Evolutionary conservation across 345 rosid genomes (phyloP), one percentile per base, ranked within the genome.

Genomic region (Rhizophora apiculata): DNA sequence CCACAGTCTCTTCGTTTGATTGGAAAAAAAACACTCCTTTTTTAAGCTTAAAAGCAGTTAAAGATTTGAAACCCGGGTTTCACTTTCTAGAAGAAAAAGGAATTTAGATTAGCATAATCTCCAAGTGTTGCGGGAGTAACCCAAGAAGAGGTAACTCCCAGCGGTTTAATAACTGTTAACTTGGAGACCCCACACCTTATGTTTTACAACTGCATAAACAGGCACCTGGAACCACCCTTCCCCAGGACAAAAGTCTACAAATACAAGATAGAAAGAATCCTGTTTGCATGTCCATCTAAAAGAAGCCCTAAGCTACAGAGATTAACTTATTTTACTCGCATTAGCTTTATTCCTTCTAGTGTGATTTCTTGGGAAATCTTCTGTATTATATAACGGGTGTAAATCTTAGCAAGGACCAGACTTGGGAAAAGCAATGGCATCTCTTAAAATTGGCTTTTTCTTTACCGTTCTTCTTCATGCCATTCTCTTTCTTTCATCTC

Each of bases 401-500:
- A 7, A 9, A 15, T 22, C 20, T 61, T 62, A 15, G 26, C 39
- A 49, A 51, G 9, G 19, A 27, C 21, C 19, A n/a, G 22, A 39
- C 9, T 6, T 9, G 54, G 18, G 32, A 27, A n/a, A 30, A 10
- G 30, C 56, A 19, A 84, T 84, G 85, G 83, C 76, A 9, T 46
- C 68, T 70, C 58, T 67, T 60, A 81, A 56, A 62, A 29, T 27
- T 66, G 6, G 55, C 39, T 32, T 37, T 46, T 32, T 60, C 49
- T 20, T 71, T 56, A 60, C 61, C 26, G 71, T 67, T 21, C 43
- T 75, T 37, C 76, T 68, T 73, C 77, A 59, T 27, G 76, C 85
- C 70, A 39, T 77, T 57, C 60, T 79, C 75, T 78, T 81, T 76
- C 75, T 76, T 59, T 71, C 82, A 43, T 73, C 58, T 52, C 73